phyloP scores from a whole-genome alignment of 352 stramenopile species.

The Plasmopara halstedii region DNA sequence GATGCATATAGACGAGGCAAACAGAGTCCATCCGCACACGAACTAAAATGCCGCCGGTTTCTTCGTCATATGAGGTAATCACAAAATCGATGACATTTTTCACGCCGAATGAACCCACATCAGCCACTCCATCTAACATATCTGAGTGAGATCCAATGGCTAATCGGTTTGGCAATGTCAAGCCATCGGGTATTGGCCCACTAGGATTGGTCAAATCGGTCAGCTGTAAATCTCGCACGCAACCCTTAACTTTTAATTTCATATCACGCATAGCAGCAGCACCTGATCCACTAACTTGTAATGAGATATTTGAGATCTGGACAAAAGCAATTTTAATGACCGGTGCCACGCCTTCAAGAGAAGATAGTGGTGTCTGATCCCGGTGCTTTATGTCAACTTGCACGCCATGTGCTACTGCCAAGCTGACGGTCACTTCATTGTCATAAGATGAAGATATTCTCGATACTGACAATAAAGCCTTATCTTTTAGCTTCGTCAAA shows the following conservation, averaged over 20 bases:
- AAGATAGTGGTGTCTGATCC: conserved; percentile 17
- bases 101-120: conserved; percentile 37
- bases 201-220: conserved; percentile 53
- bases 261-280: conserved; percentile 5
- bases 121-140: conserved; percentile 27
- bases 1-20: conserved; percentile 75
- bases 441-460: conserved; percentile 21
- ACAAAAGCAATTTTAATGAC: conserved; percentile 24
- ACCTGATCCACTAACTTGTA: conserved; percentile 19
- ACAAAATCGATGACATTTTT: conserved; percentile 73
- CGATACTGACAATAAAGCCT: conserved; percentile 21
- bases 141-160: conserved; percentile 60
- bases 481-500: conserved; percentile 35
- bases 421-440: conserved; percentile 17
- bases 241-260: conserved; percentile 47
- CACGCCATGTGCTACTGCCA: conserved; percentile 26
- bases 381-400: conserved; percentile 35
- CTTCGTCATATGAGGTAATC: conserved; percentile 13
- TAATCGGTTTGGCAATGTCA: conserved; percentile 51
- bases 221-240: conserved; percentile 59
- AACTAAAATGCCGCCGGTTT: conserved; percentile 20
- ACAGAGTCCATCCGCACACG: conserved; percentile 70
- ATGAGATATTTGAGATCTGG: conserved; percentile 25
- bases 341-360: conserved; percentile 5
- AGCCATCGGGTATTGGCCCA: conserved; percentile 18